These are phyloP conservation scores for Erythrophleum fordii DNA, from an alignment of 306 rosid species.

Conservation along the genomic window DNA sequence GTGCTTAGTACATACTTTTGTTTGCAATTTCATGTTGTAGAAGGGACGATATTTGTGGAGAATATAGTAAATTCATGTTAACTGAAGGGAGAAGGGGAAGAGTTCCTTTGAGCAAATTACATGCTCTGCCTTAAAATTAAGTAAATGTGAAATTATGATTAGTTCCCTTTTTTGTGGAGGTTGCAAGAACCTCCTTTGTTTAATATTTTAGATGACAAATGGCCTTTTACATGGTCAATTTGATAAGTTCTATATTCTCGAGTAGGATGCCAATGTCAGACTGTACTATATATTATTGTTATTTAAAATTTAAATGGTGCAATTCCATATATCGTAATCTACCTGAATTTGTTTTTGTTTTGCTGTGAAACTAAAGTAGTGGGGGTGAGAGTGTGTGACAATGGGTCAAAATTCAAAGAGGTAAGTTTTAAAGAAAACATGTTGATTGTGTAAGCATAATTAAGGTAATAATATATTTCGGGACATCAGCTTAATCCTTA, in stretches of 20 bases:
- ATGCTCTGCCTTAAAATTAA: constrained; percentile 19
- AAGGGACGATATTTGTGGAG: neutral
- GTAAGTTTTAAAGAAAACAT: neutral
- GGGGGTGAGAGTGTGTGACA: neutral
- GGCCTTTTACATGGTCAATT: constrained; percentile 14
- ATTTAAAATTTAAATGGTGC: constrained; percentile 6
- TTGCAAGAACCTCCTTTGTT: neutral
- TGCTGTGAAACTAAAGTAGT: neutral
- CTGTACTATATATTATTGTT: neutral
- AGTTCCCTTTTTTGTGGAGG: constrained; percentile 1
- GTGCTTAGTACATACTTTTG: constrained; percentile 39
- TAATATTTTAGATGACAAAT: constrained; percentile 1
- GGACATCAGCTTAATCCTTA: constrained; percentile 3
- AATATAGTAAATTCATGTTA: constrained; percentile 22
- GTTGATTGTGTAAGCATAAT: neutral
- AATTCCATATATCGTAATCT: no score
- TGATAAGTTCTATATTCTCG: constrained; percentile 9
- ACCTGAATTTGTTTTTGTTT: neutral
- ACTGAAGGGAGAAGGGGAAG: constrained; percentile 8
- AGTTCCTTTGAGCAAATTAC: neutral
- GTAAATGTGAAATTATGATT: neutral
- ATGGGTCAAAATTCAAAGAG: no score
- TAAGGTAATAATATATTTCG: constrained; percentile 19
- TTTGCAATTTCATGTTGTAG: constrained; percentile 8
- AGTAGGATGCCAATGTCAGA: neutral